phyloP scores from a whole-genome alignment of 75 land plant genomes.

The Pseudotsuga menziesii region DNA sequence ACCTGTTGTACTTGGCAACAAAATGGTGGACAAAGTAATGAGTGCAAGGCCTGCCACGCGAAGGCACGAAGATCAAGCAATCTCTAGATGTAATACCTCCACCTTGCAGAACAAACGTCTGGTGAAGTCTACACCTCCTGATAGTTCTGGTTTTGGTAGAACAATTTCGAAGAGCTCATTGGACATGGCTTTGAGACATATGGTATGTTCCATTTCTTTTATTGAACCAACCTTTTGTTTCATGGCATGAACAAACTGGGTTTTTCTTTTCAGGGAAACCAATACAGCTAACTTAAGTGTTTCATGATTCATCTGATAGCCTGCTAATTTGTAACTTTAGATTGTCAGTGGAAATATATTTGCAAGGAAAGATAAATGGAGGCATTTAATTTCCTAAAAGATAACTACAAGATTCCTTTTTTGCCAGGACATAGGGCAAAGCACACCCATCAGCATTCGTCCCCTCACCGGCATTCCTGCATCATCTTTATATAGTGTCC shows the following conservation, averaged over 20 bases:
- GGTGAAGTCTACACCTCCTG: slow-evolving; percentile 36
- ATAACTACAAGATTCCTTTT: not conserved
- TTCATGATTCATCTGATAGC: too few species aligned
- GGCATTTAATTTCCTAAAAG: not conserved
- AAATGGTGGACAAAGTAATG: slow-evolving; percentile 71
- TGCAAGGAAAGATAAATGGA: too few species aligned
- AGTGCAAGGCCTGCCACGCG: slow-evolving; percentile 52
- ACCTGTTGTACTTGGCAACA: slow-evolving; percentile 51
- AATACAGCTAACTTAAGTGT: not conserved
- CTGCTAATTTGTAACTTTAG: too few species aligned
- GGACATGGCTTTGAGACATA: slow-evolving; percentile 83
- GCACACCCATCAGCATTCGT: slow-evolving; percentile 34
- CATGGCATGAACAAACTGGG: not conserved
- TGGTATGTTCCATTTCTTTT: slow-evolving; percentile 40
- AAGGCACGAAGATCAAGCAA: slow-evolving; percentile 34
- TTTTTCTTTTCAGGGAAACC: too few species aligned
- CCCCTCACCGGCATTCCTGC: slow-evolving; percentile 51
- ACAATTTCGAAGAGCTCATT: slow-evolving; percentile 66
- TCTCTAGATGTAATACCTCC: slow-evolving; percentile 14
- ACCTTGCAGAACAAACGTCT: slow-evolving; percentile 7
- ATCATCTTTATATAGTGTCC: slow-evolving; percentile 56
- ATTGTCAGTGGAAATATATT: too few species aligned
- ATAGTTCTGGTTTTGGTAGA: slow-evolving; percentile 72
- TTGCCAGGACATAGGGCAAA: slow-evolving; percentile 56
- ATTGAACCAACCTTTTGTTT: not conserved